A percentile compares a stretch with the other conserved stretches of the same genome.
These are phyloP conservation scores for Debaryomyces sp. DNA, from an alignment of 1,139 yeast species.

Conservation along the genomic window DNA sequence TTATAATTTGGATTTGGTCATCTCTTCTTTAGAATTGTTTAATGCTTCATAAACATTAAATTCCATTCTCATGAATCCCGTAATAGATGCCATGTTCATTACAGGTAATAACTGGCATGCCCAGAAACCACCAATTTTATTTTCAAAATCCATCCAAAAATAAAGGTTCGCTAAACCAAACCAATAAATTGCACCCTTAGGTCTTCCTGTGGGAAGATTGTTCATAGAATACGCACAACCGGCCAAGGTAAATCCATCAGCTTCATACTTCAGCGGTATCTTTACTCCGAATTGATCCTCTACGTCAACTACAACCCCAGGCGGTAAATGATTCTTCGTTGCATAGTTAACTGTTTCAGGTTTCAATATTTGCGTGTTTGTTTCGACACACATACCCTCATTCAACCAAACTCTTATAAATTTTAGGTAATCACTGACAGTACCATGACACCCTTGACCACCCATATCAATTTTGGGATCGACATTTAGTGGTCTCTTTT, in stretches of 20 bases:
- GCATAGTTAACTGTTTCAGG: constrained; percentile 36
- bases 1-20: neutral
- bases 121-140: constrained; percentile 48
- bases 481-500: constrained; percentile 18
- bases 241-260: constrained; percentile 78
- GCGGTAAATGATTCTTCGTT: constrained; percentile 36
- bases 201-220: constrained; percentile 41
- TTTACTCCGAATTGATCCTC: constrained; percentile 15
- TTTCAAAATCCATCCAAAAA: constrained; percentile 50
- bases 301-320: constrained; percentile 23
- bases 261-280: constrained; percentile 39
- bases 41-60: constrained; percentile 19
- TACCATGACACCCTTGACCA: constrained; percentile 52
- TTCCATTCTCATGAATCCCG: constrained; percentile 20
- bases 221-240: constrained; percentile 68
- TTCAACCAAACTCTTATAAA: constrained; percentile 50
- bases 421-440: constrained; percentile 45
- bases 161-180: constrained; percentile 48
- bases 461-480: constrained; percentile 47
- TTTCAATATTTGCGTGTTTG: constrained; percentile 35
- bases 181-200: constrained; percentile 45
- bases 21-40: constrained; percentile 8
- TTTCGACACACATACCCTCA: constrained; percentile 44
- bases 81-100: constrained; percentile 19
- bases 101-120: constrained; percentile 44